Evolutionary conservation across 2,329 filamentous ascomycete genomes (phyloP), one percentile per base, ranked within the genome.

Genomic region (Calycina herbarum): DNA sequence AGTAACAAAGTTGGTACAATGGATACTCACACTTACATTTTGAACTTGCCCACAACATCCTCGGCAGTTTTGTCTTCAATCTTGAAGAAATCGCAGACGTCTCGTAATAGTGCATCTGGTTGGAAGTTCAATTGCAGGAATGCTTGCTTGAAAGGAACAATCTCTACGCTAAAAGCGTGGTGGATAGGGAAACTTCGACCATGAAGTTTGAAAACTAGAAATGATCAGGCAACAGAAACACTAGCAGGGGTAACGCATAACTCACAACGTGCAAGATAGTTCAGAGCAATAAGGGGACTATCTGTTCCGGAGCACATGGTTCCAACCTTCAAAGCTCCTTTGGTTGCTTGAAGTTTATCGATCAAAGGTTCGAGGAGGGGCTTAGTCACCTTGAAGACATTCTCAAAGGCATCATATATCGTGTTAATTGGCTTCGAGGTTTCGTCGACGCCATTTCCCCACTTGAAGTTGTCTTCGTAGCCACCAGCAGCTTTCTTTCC

Each of bases 271-370:
- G 78, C 75, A 57, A 92, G 77, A 74, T 88, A 79, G 15, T 86
- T 78, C 15, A 93, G 73, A 0, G 88, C 88, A 1, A 93, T 79
- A 1, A 94, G 77, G 0, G 91, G 91, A 4, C 87, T 86, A 70
- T 94, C 91, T 0, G 91, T 94, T 0, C 91, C 91, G 1, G 90
- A 93, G 74, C 90, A 94, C 80, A 93, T 86, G 0, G 91, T 94
- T 0, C 83, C 90, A 31, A 93, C 79, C 8, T 82, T 77, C 31
- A 90, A 70, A 17, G 48, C 48, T 8, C 48, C 48, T 10, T 54
- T 51, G 10, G 10, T 27, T 3, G 13, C n/a, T 24, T 54, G n/a
- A 24, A 54, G 20, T 2, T 3, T 2, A 4, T 54, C 7, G 10
- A 54, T 24, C 48, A 54, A 27, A 29, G 27, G 27, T 29, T 29